A percentile compares a stretch with the other conserved stretches of the same genome.
These are phyloP conservation scores for Suillus variegatus DNA, from an alignment of 768 basidiomycete species.

Conservation along the genomic window DNA sequence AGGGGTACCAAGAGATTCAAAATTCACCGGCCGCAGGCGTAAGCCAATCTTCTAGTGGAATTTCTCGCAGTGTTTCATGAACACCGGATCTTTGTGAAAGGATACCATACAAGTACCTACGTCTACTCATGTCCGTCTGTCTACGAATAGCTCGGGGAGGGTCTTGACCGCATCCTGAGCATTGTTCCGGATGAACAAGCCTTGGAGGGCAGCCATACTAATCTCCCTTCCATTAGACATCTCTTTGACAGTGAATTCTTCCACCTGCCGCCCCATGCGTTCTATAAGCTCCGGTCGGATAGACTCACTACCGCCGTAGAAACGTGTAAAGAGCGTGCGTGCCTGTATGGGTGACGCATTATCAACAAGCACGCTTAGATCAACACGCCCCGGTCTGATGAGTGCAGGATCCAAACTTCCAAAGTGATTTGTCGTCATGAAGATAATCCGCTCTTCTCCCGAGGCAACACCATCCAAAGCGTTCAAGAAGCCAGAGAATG, in stretches of 20 bases:
- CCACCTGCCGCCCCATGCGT: constrained; percentile 52
- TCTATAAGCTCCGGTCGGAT: constrained; percentile 39
- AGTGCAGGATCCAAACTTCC: constrained; percentile 90
- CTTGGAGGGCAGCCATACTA: constrained; percentile 97
- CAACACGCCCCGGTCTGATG: constrained; percentile 94
- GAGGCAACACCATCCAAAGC: constrained; percentile 97
- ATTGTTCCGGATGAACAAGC: constrained; percentile 83
- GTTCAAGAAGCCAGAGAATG: constrained; percentile 97
- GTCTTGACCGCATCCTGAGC: constrained; percentile 55
- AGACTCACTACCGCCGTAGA: constrained; percentile 64
- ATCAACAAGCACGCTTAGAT: constrained; percentile 79
- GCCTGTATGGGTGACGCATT: constrained; percentile 87
- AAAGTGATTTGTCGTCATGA: constrained; percentile 98
- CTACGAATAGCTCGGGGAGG: constrained; percentile 45
- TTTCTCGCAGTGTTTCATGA: constrained; percentile 13
- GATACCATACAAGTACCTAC: constrained; percentile 14
- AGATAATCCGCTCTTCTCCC: constrained; percentile 96
- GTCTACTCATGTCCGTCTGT: constrained; percentile 28
- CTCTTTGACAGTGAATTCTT: constrained; percentile 54
- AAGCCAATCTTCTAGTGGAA: constrained; percentile 65
- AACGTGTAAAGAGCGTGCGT: constrained; percentile 72
- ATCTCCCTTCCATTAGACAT: constrained; percentile 56
- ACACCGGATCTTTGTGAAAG: background rate
- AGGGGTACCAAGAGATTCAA: constrained; percentile 81
- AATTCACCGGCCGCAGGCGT: constrained; percentile 91